Evolutionary conservation across 345 rosid genomes (phyloP), one percentile per base, ranked within the genome.

Genomic region (Trapa bicornis): DNA sequence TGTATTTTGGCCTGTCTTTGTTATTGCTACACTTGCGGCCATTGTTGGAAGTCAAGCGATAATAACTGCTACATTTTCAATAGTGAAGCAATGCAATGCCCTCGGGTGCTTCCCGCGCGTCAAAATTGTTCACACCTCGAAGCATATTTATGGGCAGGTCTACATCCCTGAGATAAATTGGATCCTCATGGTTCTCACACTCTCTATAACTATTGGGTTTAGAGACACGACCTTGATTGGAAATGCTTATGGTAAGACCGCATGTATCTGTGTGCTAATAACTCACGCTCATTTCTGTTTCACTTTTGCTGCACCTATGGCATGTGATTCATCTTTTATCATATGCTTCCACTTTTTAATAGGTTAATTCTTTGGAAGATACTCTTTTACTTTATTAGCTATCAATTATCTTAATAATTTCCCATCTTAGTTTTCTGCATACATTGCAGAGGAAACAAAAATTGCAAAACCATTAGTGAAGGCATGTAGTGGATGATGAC

Each of bases 101-200:
- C 93, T 92, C 64, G 96, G 98, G 45, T 92, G 98, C 80, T 92
- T 92, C 73, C 98, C 98, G 5, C 84, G 98, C 39, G 96, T 92
- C 75, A 92, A 92, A 80, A 77, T 92, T 71, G 97, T 92, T 53
- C 96, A 92, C 82, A 89, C 96, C 76, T 86, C 87, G 50, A 92
- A 82, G 76, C 85, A 88, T 73, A 82, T 83, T 66, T 81, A 81
- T 75, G 97, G 98, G 75, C 97, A 89, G 80, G 88, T 92, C 73
- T 92, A 92, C 78, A 87, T 92, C 83, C 96, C 98, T 6, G 93
- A 89, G 75, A 92, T 92, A 72, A 92, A 92, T 77, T 92, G 97
- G 98, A 89, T 89, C 76, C 86, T 92, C 71, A 89, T 92, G 98
- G 74, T 88, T 74, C 83, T 92, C 38, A 89, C 97, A 39, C 96